Conservation (phyloP, 2,329 filamentous ascomycete genomes). For the Diaporthe vexans region DNA sequence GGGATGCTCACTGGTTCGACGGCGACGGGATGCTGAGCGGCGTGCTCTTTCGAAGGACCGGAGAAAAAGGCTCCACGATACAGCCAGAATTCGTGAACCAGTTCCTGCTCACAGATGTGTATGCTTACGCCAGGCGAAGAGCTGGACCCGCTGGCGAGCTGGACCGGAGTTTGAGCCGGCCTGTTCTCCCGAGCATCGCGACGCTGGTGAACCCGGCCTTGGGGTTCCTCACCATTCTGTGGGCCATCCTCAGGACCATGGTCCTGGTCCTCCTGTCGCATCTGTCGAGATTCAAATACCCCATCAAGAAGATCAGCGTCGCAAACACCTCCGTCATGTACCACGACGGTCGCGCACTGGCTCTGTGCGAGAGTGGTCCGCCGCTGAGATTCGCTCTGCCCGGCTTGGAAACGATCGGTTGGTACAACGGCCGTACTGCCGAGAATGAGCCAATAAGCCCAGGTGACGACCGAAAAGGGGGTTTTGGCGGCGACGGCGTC, state of each 20-base stretch:
- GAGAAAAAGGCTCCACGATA: constrained; percentile 56
- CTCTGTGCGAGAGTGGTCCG: constrained; percentile 79
- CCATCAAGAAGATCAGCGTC: constrained; percentile 77
- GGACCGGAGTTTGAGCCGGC: constrained; percentile 58
- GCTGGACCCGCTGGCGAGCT: not conserved
- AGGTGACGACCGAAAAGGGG: constrained; percentile 34
- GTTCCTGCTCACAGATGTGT: constrained; percentile 77
- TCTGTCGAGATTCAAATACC: constrained; percentile 66
- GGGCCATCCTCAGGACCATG: constrained; percentile 69
- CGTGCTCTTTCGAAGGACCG: constrained; percentile 67
- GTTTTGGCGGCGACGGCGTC: constrained; percentile 68
- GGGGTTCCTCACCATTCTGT: constrained; percentile 62
- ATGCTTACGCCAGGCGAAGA: constrained; percentile 66
- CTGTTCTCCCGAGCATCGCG: constrained; percentile 77
- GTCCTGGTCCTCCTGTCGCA: constrained; percentile 70
- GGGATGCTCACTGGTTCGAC: constrained; percentile 81
- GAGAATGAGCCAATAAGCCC: constrained; percentile 61
- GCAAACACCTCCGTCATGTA: constrained; percentile 77
- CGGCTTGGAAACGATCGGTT: constrained; percentile 76
- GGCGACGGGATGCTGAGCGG: constrained; percentile 82
- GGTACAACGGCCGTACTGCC: constrained; percentile 73
- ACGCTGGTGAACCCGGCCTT: constrained; percentile 73
- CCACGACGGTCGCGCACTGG: constrained; percentile 77
- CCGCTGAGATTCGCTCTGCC: constrained; percentile 76
- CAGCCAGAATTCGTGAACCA: constrained; percentile 77